Conservation (phyloP, 2,329 filamentous ascomycete genomes). For the Emydomyces testavorans region DNA sequence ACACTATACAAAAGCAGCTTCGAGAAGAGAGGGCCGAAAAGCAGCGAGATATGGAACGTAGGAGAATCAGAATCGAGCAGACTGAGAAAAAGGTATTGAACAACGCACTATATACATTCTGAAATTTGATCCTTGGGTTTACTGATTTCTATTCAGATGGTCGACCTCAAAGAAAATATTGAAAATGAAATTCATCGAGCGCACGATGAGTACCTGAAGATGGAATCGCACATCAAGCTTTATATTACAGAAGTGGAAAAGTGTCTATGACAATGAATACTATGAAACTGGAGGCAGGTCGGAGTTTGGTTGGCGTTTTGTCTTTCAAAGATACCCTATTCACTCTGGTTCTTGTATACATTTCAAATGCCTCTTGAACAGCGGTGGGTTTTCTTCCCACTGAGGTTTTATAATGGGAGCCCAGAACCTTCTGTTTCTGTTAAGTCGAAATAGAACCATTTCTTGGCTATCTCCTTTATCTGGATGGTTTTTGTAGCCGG, state of each 20-base stretch:
- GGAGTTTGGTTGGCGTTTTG: slow-evolving; percentile 32
- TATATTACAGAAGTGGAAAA: slow-evolving; percentile 99
- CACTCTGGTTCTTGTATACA: slow-evolving; percentile 7
- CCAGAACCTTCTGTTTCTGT: slow-evolving; percentile 22
- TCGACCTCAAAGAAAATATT: slow-evolving; percentile 92
- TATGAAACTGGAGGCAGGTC: slow-evolving; percentile 21
- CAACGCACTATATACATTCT: not conserved
- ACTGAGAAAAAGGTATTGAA: slow-evolving; percentile 83
- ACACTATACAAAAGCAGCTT: slow-evolving; percentile 64
- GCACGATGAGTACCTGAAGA: slow-evolving; percentile 90
- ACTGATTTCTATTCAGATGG: slow-evolving; percentile 55
- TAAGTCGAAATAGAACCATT: slow-evolving; percentile 53
- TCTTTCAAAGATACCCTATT: slow-evolving; percentile 20
- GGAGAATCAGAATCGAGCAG: slow-evolving; percentile 89
- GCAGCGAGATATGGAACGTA: slow-evolving; percentile 80
- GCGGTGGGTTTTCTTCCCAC: not conserved
- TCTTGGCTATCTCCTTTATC: slow-evolving; percentile 46
- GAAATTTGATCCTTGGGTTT: slow-evolving; percentile 1
- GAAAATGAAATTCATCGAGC: slow-evolving; percentile 85
- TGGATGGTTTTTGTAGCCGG: slow-evolving; percentile 51
- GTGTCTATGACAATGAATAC: slow-evolving; percentile 43
- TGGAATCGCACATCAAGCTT: slow-evolving; percentile 92
- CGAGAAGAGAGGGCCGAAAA: slow-evolving; percentile 78
- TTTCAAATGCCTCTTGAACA: not conserved
- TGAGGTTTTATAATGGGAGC: not conserved